Evolutionary conservation across 495 filamentous ascomycete genomes (phyloP).

Genomic region (Penicillium lividum): DNA sequence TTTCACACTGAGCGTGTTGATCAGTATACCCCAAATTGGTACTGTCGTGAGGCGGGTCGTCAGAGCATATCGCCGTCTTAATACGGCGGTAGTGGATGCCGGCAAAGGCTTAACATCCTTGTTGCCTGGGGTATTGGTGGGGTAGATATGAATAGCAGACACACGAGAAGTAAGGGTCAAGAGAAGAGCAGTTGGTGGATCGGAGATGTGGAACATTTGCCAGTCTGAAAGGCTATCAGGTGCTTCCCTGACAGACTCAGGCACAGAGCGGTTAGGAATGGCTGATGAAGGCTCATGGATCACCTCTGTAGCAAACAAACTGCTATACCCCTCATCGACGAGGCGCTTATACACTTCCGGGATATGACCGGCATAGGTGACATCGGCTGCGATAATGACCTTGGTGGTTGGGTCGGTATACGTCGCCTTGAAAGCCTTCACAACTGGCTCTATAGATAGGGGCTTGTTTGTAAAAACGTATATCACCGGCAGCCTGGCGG

Average conservation of each 20-base stretch:
- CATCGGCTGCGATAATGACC: conserved; percentile 84
- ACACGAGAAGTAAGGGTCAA: conserved; percentile 86
- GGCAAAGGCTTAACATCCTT: conserved; percentile 41
- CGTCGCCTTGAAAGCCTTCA: conserved; percentile 64
- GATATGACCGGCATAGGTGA: conserved; percentile 78
- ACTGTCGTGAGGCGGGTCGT: conserved; percentile 78
- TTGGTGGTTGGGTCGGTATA: conserved; percentile 64
- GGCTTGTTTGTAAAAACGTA: conserved; percentile 82
- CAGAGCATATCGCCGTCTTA: conserved; percentile 85
- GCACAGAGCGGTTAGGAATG: conserved; percentile 81
- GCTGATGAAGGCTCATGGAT: conserved; percentile 75
- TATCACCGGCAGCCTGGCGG: conserved; percentile 83
- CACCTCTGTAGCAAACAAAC: conserved; percentile 68
- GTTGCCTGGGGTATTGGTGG: conserved; percentile 48
- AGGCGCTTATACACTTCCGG: conserved; percentile 51
- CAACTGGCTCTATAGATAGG: conserved; percentile 57
- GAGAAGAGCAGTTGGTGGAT: conserved; percentile 80
- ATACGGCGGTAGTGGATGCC: conserved; percentile 55
- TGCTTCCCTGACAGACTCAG: conserved; percentile 48
- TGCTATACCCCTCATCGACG: conserved; percentile 61
- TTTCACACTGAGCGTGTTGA: conserved; percentile 89
- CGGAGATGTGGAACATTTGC: conserved; percentile 85
- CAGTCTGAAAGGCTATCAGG: conserved; percentile 62
- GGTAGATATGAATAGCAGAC: conserved; percentile 72
- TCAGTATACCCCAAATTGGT: conserved; percentile 85